Base-by-base conservation (phyloP, 768 basidiomycete genomes). In the Terana coerulea region DNA sequence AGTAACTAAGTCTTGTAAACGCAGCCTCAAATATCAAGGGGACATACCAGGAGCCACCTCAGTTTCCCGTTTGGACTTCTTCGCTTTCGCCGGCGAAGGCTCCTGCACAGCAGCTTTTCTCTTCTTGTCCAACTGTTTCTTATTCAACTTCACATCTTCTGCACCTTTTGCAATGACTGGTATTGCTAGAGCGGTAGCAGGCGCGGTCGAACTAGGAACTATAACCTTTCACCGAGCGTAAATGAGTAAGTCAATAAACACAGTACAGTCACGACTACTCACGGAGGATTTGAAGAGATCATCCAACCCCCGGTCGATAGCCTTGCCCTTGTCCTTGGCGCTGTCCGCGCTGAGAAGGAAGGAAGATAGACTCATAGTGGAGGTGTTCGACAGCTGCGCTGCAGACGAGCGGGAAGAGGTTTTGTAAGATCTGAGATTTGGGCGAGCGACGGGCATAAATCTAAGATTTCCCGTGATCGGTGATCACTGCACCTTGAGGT, bases 351-450 rank as follows among this genome's bases (percentile, higher is more conserved):
- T 60, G 15, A 83, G 64, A 0, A 86, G 72, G 40, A 84, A 65
- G 1, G 79, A 75, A 17, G 81, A 70, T 21, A 84, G 75, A 61
- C 77, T 80, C 81, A 84, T 83, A 47, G 15, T 53, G 21, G 25
- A 21, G 26, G 42, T 26, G 26, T 28, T 7, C 26, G 42, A 7
- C 25, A 43, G 42, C 25, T n/a, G n/a, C n/a, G n/a, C n/a, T n/a
- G n/a, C 12, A 50, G 34, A 31, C 41, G 5, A 17, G 28, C 42
- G 15, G 19, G 29, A 10, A 33, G 9, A 51, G 36, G 19, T 43
- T 51, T 47, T 47, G 10, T 6, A 4, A 11, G 30, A 47, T 47
- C 46, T 34, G 26, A 47, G 46, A 47, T 47, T 21, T 25, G 26
- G 9, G 22, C 22, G 33, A 35, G 33, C 33, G 33, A 10, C 17